Evolutionary conservation across 1,284 basidiomycete genomes (phyloP).

Genomic region (Fistulinella cinereoalba): DNA sequence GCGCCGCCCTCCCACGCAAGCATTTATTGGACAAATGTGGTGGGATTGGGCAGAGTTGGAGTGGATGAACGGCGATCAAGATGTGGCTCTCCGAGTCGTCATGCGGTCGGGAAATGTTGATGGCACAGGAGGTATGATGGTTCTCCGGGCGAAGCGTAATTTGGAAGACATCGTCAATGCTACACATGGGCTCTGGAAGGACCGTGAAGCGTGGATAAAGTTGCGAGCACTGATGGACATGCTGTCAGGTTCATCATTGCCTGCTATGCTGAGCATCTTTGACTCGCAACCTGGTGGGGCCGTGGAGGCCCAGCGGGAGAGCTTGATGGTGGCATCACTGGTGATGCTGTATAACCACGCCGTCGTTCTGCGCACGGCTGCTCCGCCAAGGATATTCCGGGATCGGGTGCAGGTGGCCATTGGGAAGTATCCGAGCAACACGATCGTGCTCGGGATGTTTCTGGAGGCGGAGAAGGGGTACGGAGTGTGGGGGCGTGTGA

Average conservation of each 20-base stretch:
- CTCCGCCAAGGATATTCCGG: constrained; percentile 59
- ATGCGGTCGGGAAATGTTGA: constrained; percentile 53
- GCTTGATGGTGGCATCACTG: constrained; percentile 55
- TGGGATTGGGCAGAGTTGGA: constrained; percentile 91
- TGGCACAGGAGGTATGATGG: constrained; percentile 48
- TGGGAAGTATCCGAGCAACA: constrained; percentile 66
- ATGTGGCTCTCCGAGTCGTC: constrained; percentile 51
- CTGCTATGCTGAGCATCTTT: constrained; percentile 45
- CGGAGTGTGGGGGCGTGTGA: constrained; percentile 68
- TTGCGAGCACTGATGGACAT: constrained; percentile 64
- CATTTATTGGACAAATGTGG: constrained; percentile 60
- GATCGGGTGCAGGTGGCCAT: constrained; percentile 57
- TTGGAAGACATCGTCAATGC: constrained; percentile 47
- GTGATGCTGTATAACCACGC: constrained; percentile 64
- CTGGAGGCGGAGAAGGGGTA: constrained; percentile 76
- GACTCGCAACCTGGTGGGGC: constrained; percentile 40
- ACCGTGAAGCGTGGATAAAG: constrained; percentile 60
- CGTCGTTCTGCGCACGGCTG: constrained; percentile 51
- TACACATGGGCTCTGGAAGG: constrained; percentile 45
- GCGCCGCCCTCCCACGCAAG: constrained; percentile 33
- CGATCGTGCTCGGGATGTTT: constrained; percentile 71
- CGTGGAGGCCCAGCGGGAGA: constrained; percentile 45
- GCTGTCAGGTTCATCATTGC: constrained; percentile 44
- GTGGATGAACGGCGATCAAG: constrained; percentile 60
- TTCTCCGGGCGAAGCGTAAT: constrained; percentile 57